Conservation (phyloP, 75 land plant genomes). For the Gnetum montanum region DNA sequence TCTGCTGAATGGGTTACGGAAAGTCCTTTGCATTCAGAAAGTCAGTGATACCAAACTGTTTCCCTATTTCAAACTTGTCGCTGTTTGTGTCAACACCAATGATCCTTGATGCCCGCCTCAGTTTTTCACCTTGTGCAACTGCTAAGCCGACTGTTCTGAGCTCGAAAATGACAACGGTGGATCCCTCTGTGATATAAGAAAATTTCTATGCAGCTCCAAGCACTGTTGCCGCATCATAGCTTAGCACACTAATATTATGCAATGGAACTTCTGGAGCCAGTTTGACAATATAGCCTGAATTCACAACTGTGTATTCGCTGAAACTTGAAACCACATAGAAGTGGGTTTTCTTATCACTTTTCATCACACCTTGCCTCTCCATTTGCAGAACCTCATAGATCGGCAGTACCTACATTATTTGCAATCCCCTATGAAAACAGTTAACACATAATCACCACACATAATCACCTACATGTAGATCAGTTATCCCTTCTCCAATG, state of each 20-base stretch:
- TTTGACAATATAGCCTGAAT: constrained; percentile 78
- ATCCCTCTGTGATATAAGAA: constrained; percentile 67
- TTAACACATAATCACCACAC: constrained; percentile 82
- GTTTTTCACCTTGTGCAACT: constrained; percentile 86
- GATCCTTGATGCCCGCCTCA: constrained; percentile 70
- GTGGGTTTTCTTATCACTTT: constrained; percentile 70
- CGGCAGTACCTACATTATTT: constrained; percentile 52
- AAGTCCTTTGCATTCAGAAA: constrained; percentile 69
- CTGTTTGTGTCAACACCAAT: constrained; percentile 85
- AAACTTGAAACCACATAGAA: constrained; percentile 87
- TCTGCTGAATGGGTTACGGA: constrained; percentile 73
- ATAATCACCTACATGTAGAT: constrained; percentile 63
- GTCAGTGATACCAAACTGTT: constrained; percentile 69
- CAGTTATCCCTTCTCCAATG: constrained; percentile 67
- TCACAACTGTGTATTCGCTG: constrained; percentile 80
- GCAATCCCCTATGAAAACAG: constrained; percentile 83
- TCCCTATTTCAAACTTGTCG: constrained; percentile 56
- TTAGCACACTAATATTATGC: constrained; percentile 70
- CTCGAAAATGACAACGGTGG: constrained; percentile 76
- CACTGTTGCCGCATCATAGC: constrained; percentile 81
- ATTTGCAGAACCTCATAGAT: constrained; percentile 62
- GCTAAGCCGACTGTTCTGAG: constrained; percentile 90
- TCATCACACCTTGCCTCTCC: constrained; percentile 67
- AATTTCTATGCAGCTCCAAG: constrained; percentile 86
- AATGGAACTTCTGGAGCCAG: constrained; percentile 43